Evolutionary conservation across 345 rosid genomes (phyloP).

Genomic region (Diplotaxis tenuifolia): DNA sequence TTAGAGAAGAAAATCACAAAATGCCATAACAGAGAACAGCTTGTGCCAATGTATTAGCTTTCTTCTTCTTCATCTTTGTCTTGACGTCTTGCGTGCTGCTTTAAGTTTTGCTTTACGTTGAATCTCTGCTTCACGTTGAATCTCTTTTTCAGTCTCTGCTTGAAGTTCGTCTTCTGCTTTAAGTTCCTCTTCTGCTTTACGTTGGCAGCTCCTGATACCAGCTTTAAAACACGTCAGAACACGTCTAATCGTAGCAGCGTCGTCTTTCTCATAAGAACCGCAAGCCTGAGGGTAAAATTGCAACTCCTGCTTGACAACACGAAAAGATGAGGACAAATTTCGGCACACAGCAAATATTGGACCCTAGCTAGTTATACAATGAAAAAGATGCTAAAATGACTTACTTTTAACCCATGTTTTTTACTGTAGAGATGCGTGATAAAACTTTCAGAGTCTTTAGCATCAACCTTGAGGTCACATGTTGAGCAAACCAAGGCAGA

Average conservation of each 20-base stretch:
- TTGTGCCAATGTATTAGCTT: too few relatives aligned
- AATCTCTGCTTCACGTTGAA: too few relatives aligned
- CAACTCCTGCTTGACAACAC: not conserved
- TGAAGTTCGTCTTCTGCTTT: too few relatives aligned
- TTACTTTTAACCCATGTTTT: not conserved
- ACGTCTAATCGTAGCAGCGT: not conserved
- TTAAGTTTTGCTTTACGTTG: too few relatives aligned
- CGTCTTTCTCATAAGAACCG: not conserved
- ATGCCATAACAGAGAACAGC: too few relatives aligned
- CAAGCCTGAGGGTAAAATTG: not conserved
- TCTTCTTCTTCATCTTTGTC: too few relatives aligned
- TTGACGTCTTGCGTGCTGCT: too few relatives aligned
- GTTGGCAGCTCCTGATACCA: not conserved
- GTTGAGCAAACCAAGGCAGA: too few relatives aligned
- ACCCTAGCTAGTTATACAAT: not conserved
- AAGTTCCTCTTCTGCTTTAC: not conserved
- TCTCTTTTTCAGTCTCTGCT: too few relatives aligned
- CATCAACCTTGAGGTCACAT: too few relatives aligned
- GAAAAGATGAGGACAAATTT: not conserved
- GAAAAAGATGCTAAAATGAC: not conserved
- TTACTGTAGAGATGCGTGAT: not conserved
- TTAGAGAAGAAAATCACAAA: too few relatives aligned
- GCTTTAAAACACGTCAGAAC: not conserved
- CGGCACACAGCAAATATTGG: not conserved
- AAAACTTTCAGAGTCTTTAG: too few relatives aligned